phyloP scores from a whole-genome alignment of 495 filamentous ascomycete species.

The Penicillium coprophilum region DNA sequence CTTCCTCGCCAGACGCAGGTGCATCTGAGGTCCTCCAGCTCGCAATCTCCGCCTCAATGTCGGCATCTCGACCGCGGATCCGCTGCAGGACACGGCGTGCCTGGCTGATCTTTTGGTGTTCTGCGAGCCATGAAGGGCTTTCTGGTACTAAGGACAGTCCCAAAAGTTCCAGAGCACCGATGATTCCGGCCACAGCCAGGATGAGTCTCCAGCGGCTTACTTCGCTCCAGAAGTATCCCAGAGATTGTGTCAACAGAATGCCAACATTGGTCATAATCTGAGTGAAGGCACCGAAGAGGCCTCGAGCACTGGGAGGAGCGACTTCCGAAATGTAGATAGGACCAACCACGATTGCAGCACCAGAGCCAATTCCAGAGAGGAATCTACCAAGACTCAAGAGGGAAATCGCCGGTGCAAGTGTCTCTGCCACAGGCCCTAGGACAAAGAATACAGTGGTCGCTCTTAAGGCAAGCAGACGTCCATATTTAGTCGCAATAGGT shows the following conservation, averaged over 20 bases:
- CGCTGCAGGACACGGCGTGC: constrained; percentile 68
- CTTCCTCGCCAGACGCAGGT: constrained; percentile 45
- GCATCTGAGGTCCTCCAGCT: constrained; percentile 56
- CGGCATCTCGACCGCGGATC: constrained; percentile 66
- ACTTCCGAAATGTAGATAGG: constrained; percentile 95
- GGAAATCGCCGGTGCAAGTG: constrained; percentile 63
- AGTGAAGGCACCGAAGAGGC: constrained; percentile 87
- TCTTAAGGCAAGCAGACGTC: constrained; percentile 70
- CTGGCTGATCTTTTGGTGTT: constrained; percentile 56
- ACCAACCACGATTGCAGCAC: constrained; percentile 85
- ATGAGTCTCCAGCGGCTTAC: constrained; percentile 80
- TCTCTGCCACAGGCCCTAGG: constrained; percentile 72
- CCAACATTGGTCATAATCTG: constrained; percentile 95
- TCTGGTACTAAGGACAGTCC: constrained; percentile 74
- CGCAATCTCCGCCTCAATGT: constrained; percentile 73
- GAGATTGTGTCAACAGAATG: constrained; percentile 76
- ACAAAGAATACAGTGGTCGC: constrained; percentile 73
- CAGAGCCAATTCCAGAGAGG: constrained; percentile 79
- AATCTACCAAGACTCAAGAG: constrained; percentile 71
- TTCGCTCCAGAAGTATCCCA: constrained; percentile 83
- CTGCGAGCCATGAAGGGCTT: constrained; percentile 81
- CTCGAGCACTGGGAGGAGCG: constrained; percentile 72
- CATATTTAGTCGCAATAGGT: constrained; percentile 67
- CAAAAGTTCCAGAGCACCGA: constrained; percentile 64
- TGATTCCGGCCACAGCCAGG: constrained; percentile 66